These are phyloP conservation scores for Penicillium sp. DNA, from an alignment of 2,329 filamentous ascomycete species.

Conservation along the genomic window DNA sequence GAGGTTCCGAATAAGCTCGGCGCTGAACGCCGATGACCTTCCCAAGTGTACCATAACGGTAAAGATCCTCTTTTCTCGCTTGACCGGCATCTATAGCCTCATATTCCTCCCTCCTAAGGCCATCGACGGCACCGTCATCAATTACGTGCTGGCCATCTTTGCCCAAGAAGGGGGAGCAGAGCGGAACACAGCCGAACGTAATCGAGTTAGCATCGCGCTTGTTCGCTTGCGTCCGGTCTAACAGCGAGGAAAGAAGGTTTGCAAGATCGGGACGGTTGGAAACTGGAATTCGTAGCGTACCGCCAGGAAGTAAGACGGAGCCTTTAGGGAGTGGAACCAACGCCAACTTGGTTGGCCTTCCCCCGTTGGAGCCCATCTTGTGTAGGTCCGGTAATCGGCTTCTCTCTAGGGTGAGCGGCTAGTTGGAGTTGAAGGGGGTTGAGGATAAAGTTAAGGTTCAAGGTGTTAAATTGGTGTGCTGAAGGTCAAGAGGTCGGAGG, in stretches of 20 bases:
- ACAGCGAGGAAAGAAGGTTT: slow-evolving; percentile 82
- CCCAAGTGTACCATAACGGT: slow-evolving; percentile 78
- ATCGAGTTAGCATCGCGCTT: slow-evolving; percentile 70
- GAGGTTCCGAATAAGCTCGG: slow-evolving; percentile 74
- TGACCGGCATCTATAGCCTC: slow-evolving; percentile 62
- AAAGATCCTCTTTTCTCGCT: slow-evolving; percentile 74
- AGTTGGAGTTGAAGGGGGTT: background rate
- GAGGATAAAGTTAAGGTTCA: background rate
- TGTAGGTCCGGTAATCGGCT: slow-evolving; percentile 13
- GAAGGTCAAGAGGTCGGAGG: slow-evolving; percentile 1
- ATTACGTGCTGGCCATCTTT: slow-evolving; percentile 77
- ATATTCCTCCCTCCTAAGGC: slow-evolving; percentile 48
- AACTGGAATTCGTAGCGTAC: slow-evolving; percentile 82
- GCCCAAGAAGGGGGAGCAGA: slow-evolving; percentile 75
- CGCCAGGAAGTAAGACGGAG: slow-evolving; percentile 82
- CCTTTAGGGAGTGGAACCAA: slow-evolving; percentile 82
- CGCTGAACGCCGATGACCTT: slow-evolving; percentile 81
- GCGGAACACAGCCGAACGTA: slow-evolving; percentile 84
- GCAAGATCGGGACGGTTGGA: slow-evolving; percentile 85
- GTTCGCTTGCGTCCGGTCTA: slow-evolving; percentile 71
- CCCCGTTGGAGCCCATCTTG: slow-evolving; percentile 44
- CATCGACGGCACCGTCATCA: slow-evolving; percentile 63
- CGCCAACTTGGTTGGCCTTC: slow-evolving; percentile 60
- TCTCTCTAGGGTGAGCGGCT: background rate
- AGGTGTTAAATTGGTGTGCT: background rate